Base-by-base conservation (phyloP, 2,329 filamentous ascomycete genomes). In the Fusarium keratoplasticum region DNA sequence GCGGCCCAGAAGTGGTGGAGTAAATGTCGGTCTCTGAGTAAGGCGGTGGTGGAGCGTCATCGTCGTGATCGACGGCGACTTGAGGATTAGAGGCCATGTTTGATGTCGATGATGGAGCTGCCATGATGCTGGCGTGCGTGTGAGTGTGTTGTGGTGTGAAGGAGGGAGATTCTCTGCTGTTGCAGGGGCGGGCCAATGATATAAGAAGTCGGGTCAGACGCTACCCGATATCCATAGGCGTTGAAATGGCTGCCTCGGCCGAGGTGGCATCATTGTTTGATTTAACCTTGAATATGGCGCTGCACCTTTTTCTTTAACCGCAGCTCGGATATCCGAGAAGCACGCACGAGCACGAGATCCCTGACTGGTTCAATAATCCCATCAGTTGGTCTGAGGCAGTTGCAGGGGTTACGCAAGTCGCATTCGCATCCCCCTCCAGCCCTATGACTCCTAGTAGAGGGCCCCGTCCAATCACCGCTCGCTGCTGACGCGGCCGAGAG, bases 11-110 rank as follows among this genome's bases (percentile, higher is more conserved):
- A 33, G 82, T 82, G 5, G 86, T 82, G 16, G 87, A 89, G 81
- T 86, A 88, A 40, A 88, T 85, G 77, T 90, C 89, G 18, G 87
- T 89, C 79, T 89, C 88, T 42, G 86, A 86, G 75, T 91, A 91
- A 7, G 89, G 89, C 6, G 88, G 89, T n/a, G 88, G 87, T 22
- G 88, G 87, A 9, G 80, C 77, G 67, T 87, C 83, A 64, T 84
- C 83, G 66, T 84, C 81, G 13, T 58, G 69, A 18, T 66, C 70
- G 64, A 75, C 64, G 62, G 59, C 69, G 44, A 73, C 73, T n/a
- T 66, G 66, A 16, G 33, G 35, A 47, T 66, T 52, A 61, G 54
- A 58, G 33, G 68, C 62, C 63, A 74, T 73, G 58, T 64, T 63
- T 55, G 66, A 38, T 71, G 42, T 47, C 14, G 76, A 60, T 64